phyloP scores from a whole-genome alignment of 768 basidiomycete species.

The Tulasnella sp. region DNA sequence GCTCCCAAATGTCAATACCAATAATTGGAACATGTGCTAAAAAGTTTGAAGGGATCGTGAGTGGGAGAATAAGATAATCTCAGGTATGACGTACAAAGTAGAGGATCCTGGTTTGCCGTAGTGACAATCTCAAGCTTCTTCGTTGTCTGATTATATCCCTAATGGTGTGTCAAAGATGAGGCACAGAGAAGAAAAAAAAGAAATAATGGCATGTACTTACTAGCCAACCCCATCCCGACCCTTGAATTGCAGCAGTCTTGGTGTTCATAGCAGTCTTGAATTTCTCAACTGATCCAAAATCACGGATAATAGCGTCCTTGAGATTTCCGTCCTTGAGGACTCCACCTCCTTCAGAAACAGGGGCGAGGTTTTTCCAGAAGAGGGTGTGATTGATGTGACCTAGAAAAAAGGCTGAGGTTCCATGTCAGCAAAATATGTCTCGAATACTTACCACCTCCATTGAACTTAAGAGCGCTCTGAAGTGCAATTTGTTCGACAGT shows the following conservation, averaged over 20 bases:
- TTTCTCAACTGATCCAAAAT: constrained; percentile 77
- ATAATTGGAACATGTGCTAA: constrained; percentile 78
- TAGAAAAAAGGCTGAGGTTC: constrained; percentile 20
- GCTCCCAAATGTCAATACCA: constrained; percentile 97
- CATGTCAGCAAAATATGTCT: background rate
- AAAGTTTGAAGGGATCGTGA: background rate
- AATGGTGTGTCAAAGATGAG: background rate
- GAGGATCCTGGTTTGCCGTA: constrained; percentile 93
- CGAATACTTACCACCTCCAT: constrained; percentile 79
- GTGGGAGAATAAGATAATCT: background rate
- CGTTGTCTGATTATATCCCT: constrained; percentile 56
- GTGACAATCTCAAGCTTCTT: constrained; percentile 82
- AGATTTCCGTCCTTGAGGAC: constrained; percentile 51
- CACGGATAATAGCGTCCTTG: constrained; percentile 58
- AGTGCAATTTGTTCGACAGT: constrained; percentile 67
- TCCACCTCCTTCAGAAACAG: constrained; percentile 48
- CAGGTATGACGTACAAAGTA: constrained; percentile 36
- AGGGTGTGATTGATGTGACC: constrained; percentile 92
- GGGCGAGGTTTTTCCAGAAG: constrained; percentile 97
- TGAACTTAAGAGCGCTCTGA: constrained; percentile 90
- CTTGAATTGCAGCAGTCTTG: constrained; percentile 82
- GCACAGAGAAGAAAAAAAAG: background rate
- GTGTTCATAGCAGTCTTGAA: constrained; percentile 83
- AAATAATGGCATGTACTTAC: constrained; percentile 31
- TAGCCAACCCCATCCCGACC: constrained; percentile 98